Evolutionary conservation across 2,329 filamentous ascomycete genomes (phyloP), one percentile per base, ranked within the genome.

Genomic region (Monilinia polystroma): DNA sequence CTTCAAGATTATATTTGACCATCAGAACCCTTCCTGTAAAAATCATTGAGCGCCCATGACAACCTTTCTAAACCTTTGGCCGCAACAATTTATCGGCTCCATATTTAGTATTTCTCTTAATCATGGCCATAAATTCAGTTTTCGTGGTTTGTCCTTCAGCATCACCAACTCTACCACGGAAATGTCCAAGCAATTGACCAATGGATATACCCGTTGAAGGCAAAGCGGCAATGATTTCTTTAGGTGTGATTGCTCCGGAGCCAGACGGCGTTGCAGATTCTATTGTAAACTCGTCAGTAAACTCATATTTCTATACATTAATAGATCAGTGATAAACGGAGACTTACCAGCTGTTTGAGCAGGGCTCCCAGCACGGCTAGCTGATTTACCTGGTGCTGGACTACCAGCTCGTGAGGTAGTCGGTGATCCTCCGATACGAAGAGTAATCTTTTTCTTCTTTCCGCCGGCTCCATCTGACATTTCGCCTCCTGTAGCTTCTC

Each of bases 401-500:
- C 88, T 91, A 41, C 83, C 83, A 63, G 85, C 84, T 68, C 88
- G 82, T 11, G 87, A 90, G 20, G 81, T 85, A 10, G 79, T 79
- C 6, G 87, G 86, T 7, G 73, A 73, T 20, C 77, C 79, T 60
- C 78, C 80, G 26, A 81, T 79, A 63, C 81, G 78, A 67, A 78
- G 77, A 63, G 87, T 77, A 76, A 84, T 86, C 72, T 86, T 76
- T 72, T 86, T 76, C 76, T 84, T 85, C 74, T 83, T 84, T 76
- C 84, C 85, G 63, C 80, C 52, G 8, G 58, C 59, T 38, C 65
- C 83, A 70, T 89, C 87, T 1, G 86, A 88, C 80, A 86, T 88
- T 73, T 89, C 87, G 47, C 87, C 87, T 49, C 83, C 88, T 1
- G 89, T 91, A 51, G 82, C 88, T 75, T 92, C 90, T 29, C 87